Evolutionary conservation across 176 grass and related monocot genomes (phyloP), one percentile per base, ranked within the genome.

Genomic region (Canna indica): DNA sequence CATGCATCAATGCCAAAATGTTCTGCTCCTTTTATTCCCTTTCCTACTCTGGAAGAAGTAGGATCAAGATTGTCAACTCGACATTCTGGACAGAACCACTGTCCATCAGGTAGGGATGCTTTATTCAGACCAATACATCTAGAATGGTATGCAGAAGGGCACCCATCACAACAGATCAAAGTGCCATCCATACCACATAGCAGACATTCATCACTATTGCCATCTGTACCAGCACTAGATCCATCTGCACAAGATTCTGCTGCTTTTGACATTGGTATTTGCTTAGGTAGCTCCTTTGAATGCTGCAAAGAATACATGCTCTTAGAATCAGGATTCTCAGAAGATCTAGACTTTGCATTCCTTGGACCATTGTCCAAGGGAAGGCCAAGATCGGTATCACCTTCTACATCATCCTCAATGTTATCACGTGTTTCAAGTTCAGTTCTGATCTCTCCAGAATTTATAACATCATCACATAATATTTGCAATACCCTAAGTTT

Each of bases 181-280:
- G 90, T 93, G 26, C 94, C 94, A 83, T 93, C 94, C 94, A 99
- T 99, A 73, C 80, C 86, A 80, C 94, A 99, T 48, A 99, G 77
- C 74, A 81, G 64, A 79, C 94, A 99, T 79, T 99, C 94, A 80
- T 99, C 94, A 59, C 88, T 93, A 69, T 99, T 99, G 33, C 84
- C 94, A 90, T 99, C 89, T 65, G 78, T 72, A 60, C 80, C 81
- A 67, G 77, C 61, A 41, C 79, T 68, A 44, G 80, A 76, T 78
- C 39, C 58, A 63, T 35, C 62, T 35, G 39, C 61, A 68, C 74
- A 73, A 79, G 82, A 74, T 61, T 75, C 82, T 30, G 27, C 58
- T 90, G 42, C 64, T 74, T 72, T 73, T 17, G 50, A 80, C 1
- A 16, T 44, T 64, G 67, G 17, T 41, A 70, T 4, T 39, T 41